phyloP scores from a whole-genome alignment of 192 early-diverging fungal species.

The Chytriomyces sp. region DNA sequence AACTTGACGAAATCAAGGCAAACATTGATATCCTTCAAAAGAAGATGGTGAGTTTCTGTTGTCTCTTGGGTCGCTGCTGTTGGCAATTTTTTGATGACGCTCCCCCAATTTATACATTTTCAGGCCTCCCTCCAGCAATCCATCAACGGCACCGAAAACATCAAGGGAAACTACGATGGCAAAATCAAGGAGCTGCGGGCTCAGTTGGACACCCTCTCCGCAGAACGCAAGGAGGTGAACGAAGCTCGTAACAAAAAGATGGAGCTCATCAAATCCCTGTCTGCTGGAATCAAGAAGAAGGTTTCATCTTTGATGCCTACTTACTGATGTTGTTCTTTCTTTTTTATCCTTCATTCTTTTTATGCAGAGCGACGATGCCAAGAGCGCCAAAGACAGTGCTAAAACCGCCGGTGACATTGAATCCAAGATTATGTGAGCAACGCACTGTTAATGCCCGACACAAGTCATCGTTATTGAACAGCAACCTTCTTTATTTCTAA shows the following conservation, averaged over 20 bases:
- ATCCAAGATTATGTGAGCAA: slow-evolving; percentile 63
- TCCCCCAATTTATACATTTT: not conserved
- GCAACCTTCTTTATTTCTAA: not conserved
- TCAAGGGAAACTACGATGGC: slow-evolving; percentile 59
- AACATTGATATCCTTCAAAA: slow-evolving; percentile 63
- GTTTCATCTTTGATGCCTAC: slow-evolving; percentile 38
- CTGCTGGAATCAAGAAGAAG: slow-evolving; percentile 81
- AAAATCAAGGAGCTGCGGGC: slow-evolving; percentile 66
- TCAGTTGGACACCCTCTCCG: slow-evolving; percentile 69
- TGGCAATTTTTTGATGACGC: not conserved
- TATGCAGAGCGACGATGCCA: slow-evolving; percentile 69
- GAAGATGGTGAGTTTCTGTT: slow-evolving; percentile 49
- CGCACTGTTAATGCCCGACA: slow-evolving; percentile 15
- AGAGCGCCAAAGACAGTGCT: slow-evolving; percentile 75
- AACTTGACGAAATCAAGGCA: slow-evolving; percentile 56
- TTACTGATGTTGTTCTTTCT: not conserved
- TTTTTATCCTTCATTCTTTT: not conserved
- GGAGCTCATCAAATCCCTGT: slow-evolving; percentile 73
- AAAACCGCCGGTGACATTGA: slow-evolving; percentile 85
- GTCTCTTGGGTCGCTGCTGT: not conserved
- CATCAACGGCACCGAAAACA: slow-evolving; percentile 61
- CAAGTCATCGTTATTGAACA: not conserved
- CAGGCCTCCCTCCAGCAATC: slow-evolving; percentile 63
- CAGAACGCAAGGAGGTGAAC: slow-evolving; percentile 73
- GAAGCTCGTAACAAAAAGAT: slow-evolving; percentile 72